Base-by-base conservation (phyloP, 2,329 filamentous ascomycete genomes). In the Parafenestella ontariensis region DNA sequence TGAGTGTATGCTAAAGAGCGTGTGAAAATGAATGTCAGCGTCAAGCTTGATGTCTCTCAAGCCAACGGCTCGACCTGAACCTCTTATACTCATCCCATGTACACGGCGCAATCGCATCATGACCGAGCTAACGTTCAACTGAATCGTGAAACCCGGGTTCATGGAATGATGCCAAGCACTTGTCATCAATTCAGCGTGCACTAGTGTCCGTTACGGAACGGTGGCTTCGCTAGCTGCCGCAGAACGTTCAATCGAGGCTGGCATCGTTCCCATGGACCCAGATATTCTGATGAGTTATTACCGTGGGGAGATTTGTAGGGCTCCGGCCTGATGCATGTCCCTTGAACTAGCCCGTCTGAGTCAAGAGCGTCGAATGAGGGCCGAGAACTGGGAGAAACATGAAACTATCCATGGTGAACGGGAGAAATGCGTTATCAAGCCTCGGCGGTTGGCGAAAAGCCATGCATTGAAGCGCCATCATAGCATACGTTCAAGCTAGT, bases 21-120 rank as follows among this genome's bases (percentile, higher is more conserved):
- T 69, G 47, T 66, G 58, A 62, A 63, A 66, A 62, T 61, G 68
- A 69, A 60, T 66, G 66, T 69, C 62, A 71, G 68, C 68, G 56
- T 71, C 68, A 71, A 70, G 68, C 68, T 64, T 70, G 65, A 57
- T 65, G 49, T 36, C 52, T 54, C 61, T 50, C 48, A 44, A 54
- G 23, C 31, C 5, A 18, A 24, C 20, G 41, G 62, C 55, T 28
- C 24, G 37, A 33, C 23, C 17, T 23, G 45, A 49, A 59, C 51
- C 52, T 69, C 66, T 69, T 69, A 68, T 69, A 70, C 61, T 47
- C 49, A 49, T 40, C 33, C 45, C 61, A 43, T 58, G 28, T 58
- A 52, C 45, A 58, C 57, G 60, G 62, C 61, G 60, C 37, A 46
- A 34, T 47, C 23, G 43, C 51, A 28, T 40, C 59, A 52, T 62